Evolutionary conservation across 78 protist species (phyloP).

Genomic region (Dictyostelium intermedium): DNA sequence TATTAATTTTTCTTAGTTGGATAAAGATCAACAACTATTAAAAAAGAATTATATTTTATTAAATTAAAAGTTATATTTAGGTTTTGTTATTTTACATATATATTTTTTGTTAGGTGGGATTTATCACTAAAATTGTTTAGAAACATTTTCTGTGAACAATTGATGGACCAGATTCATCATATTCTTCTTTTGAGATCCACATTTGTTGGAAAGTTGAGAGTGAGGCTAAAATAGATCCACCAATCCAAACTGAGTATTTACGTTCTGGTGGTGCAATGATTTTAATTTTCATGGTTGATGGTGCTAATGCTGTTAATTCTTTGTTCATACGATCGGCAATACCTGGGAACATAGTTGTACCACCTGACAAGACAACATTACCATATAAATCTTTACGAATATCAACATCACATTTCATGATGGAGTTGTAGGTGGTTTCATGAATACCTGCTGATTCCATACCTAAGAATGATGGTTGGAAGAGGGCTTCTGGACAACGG

Average conservation of each 20-base stretch:
- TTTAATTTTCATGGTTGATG: constrained; percentile 22
- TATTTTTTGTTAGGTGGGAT: neutral
- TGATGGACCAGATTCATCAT: constrained; percentile 74
- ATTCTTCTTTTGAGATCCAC: constrained; percentile 87
- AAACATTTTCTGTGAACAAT: constrained; percentile 15
- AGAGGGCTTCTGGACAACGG: constrained; percentile 90
- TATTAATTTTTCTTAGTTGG: neutral
- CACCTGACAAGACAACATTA: constrained; percentile 90
- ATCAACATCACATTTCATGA: constrained; percentile 79
- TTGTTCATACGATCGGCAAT: constrained; percentile 58
- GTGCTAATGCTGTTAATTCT: constrained; percentile 78
- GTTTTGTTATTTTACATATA: no score
- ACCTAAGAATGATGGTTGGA: constrained; percentile 92
- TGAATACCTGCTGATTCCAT: constrained; percentile 83
- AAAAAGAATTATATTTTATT: no score
- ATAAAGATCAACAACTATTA: neutral
- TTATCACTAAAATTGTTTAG: neutral
- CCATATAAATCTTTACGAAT: constrained; percentile 52
- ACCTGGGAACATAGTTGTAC: constrained; percentile 36
- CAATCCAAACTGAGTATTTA: constrained; percentile 86
- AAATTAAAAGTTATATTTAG: no score
- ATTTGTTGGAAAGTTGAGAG: constrained; percentile 76
- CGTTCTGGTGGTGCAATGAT: constrained; percentile 17
- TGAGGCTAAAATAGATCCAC: constrained; percentile 89
- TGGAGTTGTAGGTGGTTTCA: constrained; percentile 69